These are phyloP conservation scores for Acrodontium crateriforme DNA, from an alignment of 2,329 filamentous ascomycete genomes.

Conservation along the genomic window DNA sequence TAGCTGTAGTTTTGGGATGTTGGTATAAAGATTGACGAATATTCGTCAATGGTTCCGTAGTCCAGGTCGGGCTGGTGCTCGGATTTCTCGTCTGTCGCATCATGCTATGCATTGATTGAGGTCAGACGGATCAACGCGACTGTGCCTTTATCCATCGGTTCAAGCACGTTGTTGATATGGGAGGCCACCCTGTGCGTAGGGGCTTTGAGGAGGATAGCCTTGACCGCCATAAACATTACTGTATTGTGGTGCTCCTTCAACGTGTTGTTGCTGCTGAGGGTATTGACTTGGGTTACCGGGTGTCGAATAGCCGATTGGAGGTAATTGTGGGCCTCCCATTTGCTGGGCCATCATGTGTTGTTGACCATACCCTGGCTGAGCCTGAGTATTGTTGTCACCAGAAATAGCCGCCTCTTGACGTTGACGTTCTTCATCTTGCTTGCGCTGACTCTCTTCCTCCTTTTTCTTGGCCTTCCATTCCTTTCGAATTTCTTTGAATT, in stretches of 20 bases:
- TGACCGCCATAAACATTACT: constrained; percentile 30
- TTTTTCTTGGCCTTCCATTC: constrained; percentile 99
- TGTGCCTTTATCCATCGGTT: too few relatives aligned
- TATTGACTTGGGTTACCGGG: constrained; percentile 34
- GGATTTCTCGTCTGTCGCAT: too few relatives aligned
- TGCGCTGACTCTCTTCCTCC: constrained; percentile 84
- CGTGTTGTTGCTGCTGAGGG: constrained; percentile 28
- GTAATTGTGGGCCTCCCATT: constrained; percentile 34
- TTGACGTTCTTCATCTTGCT: constrained; percentile 74
- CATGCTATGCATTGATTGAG: too few relatives aligned
- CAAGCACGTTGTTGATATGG: constrained; percentile 36
- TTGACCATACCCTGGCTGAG: constrained; percentile 32
- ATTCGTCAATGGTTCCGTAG: too few relatives aligned
- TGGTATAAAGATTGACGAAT: too few relatives aligned
- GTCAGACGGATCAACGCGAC: too few relatives aligned
- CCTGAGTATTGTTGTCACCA: constrained; percentile 36
- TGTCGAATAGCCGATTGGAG: constrained; percentile 38
- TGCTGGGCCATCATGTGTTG: constrained; percentile 32
- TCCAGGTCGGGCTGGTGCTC: too few relatives aligned
- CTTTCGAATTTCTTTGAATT: constrained; percentile 98
- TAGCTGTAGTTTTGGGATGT: too few relatives aligned
- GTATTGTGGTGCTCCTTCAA: constrained; percentile 38
- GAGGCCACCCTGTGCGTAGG: constrained; percentile 33
- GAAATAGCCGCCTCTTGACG: constrained; percentile 50
- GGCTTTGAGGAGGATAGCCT: constrained; percentile 39